phyloP scores from a whole-genome alignment of 352 stramenopile species.

The Globisporangium polare region DNA sequence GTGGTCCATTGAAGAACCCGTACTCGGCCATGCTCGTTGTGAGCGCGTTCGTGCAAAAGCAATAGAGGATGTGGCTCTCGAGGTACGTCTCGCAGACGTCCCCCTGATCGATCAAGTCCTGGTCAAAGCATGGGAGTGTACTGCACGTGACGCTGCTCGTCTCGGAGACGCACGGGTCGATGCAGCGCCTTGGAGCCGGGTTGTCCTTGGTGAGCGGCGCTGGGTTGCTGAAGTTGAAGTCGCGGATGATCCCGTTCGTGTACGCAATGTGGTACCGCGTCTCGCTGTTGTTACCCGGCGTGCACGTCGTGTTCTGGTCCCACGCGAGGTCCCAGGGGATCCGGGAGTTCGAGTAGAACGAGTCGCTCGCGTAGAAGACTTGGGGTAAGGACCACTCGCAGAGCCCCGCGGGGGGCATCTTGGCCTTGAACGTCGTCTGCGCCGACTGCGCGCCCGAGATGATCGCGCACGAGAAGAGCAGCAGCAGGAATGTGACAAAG shows the following conservation, averaged over 20 bases:
- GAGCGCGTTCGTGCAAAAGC: conserved; percentile 58
- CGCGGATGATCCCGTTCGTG: conserved; percentile 51
- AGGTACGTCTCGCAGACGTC: conserved; percentile 56
- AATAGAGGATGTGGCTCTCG: conserved; percentile 63
- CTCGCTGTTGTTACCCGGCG: conserved; percentile 17
- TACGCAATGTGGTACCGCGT: conserved; percentile 59
- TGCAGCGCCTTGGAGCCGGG: conserved; percentile 32
- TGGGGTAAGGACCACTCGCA: conserved; percentile 52
- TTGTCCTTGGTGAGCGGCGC: conserved; percentile 5
- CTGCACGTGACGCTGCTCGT: conserved; percentile 43
- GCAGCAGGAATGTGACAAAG: conserved; percentile 64
- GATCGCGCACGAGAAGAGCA: conserved; percentile 67
- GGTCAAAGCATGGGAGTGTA: conserved; percentile 67
- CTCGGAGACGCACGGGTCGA: conserved; percentile 59
- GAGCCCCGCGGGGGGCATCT: conserved; percentile 50
- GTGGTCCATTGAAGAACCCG: conserved; percentile 48
- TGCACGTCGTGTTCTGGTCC: conserved; percentile 51
- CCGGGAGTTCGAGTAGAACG: conserved; percentile 16
- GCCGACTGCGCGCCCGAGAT: conserved; percentile 76
- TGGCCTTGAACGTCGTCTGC: conserved; percentile 65
- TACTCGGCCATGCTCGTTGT: conserved; percentile 37
- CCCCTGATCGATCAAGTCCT: conserved; percentile 25
- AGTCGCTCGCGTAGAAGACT: conserved; percentile 54
- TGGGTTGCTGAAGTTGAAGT: conserved; percentile 22
- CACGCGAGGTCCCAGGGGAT: conserved; percentile 49